Conservation (phyloP, 441 rosid genomes). For the Cnidoscolus chayamansa region DNA sequence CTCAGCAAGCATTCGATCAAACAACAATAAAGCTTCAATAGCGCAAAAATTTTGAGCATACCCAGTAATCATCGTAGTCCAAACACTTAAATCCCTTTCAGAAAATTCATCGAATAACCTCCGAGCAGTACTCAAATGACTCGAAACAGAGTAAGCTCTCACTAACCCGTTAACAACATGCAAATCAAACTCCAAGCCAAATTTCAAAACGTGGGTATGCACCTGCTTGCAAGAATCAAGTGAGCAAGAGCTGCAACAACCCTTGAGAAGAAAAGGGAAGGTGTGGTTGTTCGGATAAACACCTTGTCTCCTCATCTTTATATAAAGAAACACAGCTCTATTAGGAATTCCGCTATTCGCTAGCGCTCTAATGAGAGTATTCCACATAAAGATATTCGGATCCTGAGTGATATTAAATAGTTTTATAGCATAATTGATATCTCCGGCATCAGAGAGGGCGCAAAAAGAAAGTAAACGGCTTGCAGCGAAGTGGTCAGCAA, state of each 20-base stretch:
- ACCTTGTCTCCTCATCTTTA: not conserved
- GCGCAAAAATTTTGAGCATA: slow-evolving; percentile 14
- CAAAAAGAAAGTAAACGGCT: slow-evolving; percentile 16
- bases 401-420: not conserved
- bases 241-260: not conserved
- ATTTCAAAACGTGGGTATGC: slow-evolving; percentile 14
- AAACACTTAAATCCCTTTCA: slow-evolving; percentile 3
- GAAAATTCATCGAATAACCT: slow-evolving; percentile 3
- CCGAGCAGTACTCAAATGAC: not conserved
- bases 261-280: slow-evolving; percentile 11
- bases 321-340: slow-evolving; percentile 2
- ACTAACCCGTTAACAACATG: slow-evolving; percentile 10
- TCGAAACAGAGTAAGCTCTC: not conserved
- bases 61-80: slow-evolving; percentile 16
- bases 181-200: not conserved
- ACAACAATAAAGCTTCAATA: slow-evolving; percentile 10
- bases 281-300: slow-evolving; percentile 3
- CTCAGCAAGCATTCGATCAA: slow-evolving; percentile 6
- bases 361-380: slow-evolving; percentile 15
- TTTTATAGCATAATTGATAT: slow-evolving; percentile 9
- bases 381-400: slow-evolving; percentile 17
- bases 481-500: slow-evolving; percentile 12
- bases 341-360: not conserved
- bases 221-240: slow-evolving; percentile 6
- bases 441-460: not conserved